Conservation (phyloP, 106 monocot genomes). For the Alisma plantagoaquatica region DNA sequence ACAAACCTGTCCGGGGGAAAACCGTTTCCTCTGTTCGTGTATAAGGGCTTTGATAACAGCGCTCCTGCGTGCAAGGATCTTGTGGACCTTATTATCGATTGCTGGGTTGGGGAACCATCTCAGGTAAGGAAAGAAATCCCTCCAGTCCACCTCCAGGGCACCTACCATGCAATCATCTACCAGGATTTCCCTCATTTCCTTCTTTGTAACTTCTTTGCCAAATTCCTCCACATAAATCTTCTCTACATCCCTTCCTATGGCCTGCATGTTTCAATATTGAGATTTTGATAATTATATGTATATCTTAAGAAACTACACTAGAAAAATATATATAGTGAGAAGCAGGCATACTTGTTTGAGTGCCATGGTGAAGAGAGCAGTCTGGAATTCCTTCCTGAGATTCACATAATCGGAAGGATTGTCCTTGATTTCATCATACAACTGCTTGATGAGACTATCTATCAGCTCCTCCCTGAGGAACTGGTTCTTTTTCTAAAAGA, state of each 20-base stretch:
- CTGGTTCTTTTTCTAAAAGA: too few relatives aligned
- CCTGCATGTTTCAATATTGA: constrained; percentile 22
- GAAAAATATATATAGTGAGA: neutral
- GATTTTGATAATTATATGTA: neutral
- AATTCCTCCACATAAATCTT: constrained; percentile 77
- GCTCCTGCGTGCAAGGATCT: constrained; percentile 31
- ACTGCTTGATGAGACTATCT: constrained; percentile 25
- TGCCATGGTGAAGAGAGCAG: constrained; percentile 65
- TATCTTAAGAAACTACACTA: neutral
- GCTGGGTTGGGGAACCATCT: constrained; percentile 72
- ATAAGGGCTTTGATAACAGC: constrained; percentile 68
- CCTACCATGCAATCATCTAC: constrained; percentile 86
- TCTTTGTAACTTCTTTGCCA: constrained; percentile 42
- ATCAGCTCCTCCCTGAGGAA: constrained; percentile 57
- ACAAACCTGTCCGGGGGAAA: constrained; percentile 54
- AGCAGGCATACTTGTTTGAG: constrained; percentile 49
- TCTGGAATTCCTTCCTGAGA: constrained; percentile 48
- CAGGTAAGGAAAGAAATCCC: constrained; percentile 93
- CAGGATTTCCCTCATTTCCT: constrained; percentile 56
- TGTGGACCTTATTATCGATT: constrained; percentile 46
- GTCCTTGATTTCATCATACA: constrained; percentile 27
- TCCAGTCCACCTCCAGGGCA: constrained; percentile 90
- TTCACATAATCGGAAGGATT: constrained; percentile 40
- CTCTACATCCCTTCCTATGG: constrained; percentile 55
- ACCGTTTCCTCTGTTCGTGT: constrained; percentile 41